These are phyloP conservation scores for Citrullus colocynthis DNA, from an alignment of 306 rosid genomes.

Conservation along the genomic window DNA sequence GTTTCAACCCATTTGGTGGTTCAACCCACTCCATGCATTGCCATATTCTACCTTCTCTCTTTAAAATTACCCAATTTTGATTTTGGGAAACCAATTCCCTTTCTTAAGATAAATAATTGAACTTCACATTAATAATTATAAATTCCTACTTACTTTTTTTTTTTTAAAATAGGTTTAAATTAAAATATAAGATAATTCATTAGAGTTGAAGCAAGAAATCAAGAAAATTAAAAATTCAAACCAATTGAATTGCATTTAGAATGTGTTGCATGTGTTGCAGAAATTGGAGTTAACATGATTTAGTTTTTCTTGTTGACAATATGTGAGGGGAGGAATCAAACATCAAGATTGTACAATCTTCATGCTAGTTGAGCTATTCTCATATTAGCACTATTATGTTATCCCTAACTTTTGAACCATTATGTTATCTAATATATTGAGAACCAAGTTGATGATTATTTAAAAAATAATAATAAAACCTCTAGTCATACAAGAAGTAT, in stretches of 20 bases:
- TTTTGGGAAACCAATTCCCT: background rate
- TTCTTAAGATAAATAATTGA: background rate
- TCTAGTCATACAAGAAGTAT: too few relatives aligned
- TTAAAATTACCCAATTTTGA: background rate
- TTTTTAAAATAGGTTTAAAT: background rate
- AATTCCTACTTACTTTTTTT: background rate
- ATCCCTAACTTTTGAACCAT: too few relatives aligned
- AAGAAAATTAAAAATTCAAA: background rate
- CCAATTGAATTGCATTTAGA: background rate
- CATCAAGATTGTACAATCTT: too few relatives aligned
- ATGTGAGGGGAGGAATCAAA: too few relatives aligned
- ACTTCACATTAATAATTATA: background rate
- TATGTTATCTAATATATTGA: too few relatives aligned
- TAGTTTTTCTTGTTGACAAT: too few relatives aligned
- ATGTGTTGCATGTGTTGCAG: too few relatives aligned
- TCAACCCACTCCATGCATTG: conserved; percentile 3
- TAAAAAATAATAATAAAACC: too few relatives aligned
- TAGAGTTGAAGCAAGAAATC: background rate
- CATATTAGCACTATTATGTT: too few relatives aligned
- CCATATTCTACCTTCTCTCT: background rate
- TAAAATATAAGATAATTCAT: background rate
- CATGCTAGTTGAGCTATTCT: too few relatives aligned
- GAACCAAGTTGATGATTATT: too few relatives aligned
- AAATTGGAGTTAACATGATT: too few relatives aligned
- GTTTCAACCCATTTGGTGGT: conserved; percentile 2